These are phyloP conservation scores for Physcomitrellopsis africana DNA, from an alignment of 225 moss, liverwort and hornwort species.

Conservation along the genomic window DNA sequence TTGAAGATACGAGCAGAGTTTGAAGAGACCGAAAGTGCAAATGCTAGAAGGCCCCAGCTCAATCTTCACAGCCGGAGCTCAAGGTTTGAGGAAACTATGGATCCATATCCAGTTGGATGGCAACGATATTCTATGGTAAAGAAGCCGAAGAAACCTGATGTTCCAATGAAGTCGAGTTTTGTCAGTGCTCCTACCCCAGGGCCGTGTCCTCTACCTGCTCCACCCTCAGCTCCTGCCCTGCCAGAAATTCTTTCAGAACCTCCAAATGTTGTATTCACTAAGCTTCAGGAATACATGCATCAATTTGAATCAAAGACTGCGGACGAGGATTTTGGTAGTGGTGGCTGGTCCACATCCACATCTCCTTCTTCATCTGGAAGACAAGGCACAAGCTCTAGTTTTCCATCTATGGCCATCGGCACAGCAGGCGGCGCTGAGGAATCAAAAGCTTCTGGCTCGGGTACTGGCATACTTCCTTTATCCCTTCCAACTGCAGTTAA, in stretches of 20 bases:
- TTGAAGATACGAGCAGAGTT: slow-evolving; percentile 13
- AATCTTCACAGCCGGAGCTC: slow-evolving; percentile 24
- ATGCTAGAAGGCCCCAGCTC: slow-evolving; percentile 11
- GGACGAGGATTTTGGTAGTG: slow-evolving; percentile 20
- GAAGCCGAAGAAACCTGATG: slow-evolving; percentile 30
- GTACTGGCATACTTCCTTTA: neutral
- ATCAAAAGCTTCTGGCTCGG: slow-evolving; percentile 6
- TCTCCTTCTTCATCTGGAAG: slow-evolving; percentile 30
- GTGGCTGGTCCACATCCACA: slow-evolving; percentile 30
- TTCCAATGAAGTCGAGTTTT: slow-evolving; percentile 40
- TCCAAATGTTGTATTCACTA: slow-evolving; percentile 28
- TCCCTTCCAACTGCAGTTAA: neutral
- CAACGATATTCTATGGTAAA: slow-evolving; percentile 19
- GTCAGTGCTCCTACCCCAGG: slow-evolving; percentile 36
- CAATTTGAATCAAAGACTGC: slow-evolving; percentile 6
- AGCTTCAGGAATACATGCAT: slow-evolving; percentile 22
- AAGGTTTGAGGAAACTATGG: slow-evolving; percentile 32
- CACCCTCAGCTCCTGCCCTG: slow-evolving; percentile 13
- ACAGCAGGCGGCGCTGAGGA: neutral
- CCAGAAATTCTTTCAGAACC: slow-evolving; percentile 18
- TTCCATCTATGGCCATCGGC: neutral
- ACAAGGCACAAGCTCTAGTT: slow-evolving; percentile 1
- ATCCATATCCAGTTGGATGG: slow-evolving; percentile 45
- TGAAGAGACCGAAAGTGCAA: slow-evolving; percentile 13
- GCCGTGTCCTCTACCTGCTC: slow-evolving; percentile 40